These are phyloP conservation scores for Rhizophagus sp. DNA, from an alignment of 192 early-diverging fungal species.

Conservation along the genomic window DNA sequence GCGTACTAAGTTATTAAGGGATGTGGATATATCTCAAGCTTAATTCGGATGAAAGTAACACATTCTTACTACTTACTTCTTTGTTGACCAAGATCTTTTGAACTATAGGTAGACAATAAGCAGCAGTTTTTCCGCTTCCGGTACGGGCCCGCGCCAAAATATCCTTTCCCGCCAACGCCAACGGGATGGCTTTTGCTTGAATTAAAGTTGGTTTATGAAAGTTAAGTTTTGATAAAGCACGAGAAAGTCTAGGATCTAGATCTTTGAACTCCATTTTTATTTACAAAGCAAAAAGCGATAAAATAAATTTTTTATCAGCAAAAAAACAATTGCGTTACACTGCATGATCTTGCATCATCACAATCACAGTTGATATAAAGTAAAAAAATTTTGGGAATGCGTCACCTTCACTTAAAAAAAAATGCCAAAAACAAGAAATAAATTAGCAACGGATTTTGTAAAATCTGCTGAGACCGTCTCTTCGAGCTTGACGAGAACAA, in stretches of 20 bases:
- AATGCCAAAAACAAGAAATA: neutral
- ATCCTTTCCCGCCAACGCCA: constrained; percentile 90
- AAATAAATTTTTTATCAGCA: neutral
- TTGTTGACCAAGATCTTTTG: constrained; percentile 86
- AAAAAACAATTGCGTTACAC: neutral
- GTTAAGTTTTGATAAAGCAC: constrained; percentile 82
- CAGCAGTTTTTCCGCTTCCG: constrained; percentile 96
- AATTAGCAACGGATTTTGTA: neutral
- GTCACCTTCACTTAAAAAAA: neutral
- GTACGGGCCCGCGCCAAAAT: constrained; percentile 91
- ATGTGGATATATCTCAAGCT: neutral
- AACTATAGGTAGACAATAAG: constrained; percentile 87
- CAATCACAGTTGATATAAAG: too few species aligned
- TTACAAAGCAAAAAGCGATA: neutral
- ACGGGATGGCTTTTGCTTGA: constrained; percentile 85
- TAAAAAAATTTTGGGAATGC: too few species aligned
- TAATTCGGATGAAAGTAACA: neutral
- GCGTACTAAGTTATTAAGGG: too few species aligned
- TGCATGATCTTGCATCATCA: too few species aligned
- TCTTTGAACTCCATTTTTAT: constrained; percentile 23
- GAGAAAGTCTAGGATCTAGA: constrained; percentile 84
- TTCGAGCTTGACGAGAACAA: neutral
- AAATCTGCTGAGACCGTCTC: neutral
- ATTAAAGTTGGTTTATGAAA: constrained; percentile 87
- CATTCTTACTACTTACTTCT: constrained; percentile 40